Percentiles rank a stretch among this genome's conserved stretches.
phyloP scores from a whole-genome alignment of 225 moss, liverwort and hornwort genomes.

The Lunularia cruciata region DNA sequence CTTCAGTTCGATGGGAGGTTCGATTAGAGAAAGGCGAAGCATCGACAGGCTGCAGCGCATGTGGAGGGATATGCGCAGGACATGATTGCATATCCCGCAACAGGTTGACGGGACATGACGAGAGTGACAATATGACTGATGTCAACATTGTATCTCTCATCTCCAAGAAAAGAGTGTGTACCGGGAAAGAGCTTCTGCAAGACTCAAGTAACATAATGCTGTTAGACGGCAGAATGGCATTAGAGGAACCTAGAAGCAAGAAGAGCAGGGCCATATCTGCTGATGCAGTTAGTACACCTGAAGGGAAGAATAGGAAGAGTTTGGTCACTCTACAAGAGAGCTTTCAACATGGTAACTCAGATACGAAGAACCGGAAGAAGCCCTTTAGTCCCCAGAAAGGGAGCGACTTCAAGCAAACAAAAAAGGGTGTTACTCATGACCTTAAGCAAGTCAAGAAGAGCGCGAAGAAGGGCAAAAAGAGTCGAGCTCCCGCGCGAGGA shows the following conservation, averaged over 20 bases:
- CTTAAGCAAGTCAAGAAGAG: slow-evolving; percentile 35
- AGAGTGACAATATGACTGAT: neutral
- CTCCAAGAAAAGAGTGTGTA: slow-evolving; percentile 37
- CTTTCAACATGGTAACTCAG: neutral
- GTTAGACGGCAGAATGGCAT: slow-evolving; percentile 34
- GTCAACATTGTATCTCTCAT: slow-evolving; percentile 14
- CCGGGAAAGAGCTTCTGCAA: slow-evolving; percentile 9
- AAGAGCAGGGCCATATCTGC: slow-evolving; percentile 39
- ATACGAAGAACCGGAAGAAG: slow-evolving; percentile 28
- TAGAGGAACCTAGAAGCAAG: slow-evolving; percentile 47
- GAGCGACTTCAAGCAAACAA: slow-evolving; percentile 31
- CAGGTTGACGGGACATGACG: neutral
- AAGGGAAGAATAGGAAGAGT: slow-evolving; percentile 35
- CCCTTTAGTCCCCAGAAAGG: slow-evolving; percentile 18
- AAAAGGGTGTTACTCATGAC: slow-evolving; percentile 22
- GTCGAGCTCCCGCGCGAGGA: slow-evolving; percentile 48
- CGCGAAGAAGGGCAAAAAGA: slow-evolving; percentile 67
- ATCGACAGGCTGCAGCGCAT: neutral
- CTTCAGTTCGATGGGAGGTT: neutral
- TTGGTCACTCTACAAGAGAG: slow-evolving; percentile 38
- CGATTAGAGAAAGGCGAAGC: neutral
- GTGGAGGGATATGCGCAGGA: neutral
- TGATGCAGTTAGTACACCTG: slow-evolving; percentile 9
- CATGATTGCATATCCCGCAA: neutral
- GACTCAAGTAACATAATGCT: slow-evolving; percentile 28